These are phyloP conservation scores for Aspergillus cejpii DNA, from an alignment of 2,329 filamentous ascomycete species.

Conservation along the genomic window DNA sequence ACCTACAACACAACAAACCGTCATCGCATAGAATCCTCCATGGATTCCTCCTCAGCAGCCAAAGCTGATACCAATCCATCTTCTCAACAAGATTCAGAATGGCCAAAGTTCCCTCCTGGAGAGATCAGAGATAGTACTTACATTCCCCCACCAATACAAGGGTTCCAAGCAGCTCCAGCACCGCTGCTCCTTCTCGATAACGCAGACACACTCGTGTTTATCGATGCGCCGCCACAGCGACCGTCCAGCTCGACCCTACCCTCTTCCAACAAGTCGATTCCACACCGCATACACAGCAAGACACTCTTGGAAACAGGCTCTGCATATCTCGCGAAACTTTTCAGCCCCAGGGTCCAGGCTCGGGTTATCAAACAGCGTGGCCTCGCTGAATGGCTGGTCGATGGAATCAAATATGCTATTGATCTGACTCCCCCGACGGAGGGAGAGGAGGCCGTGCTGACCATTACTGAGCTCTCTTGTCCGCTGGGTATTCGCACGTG, in stretches of 20 bases:
- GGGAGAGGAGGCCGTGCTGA: slow-evolving; percentile 57
- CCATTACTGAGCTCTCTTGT: slow-evolving; percentile 54
- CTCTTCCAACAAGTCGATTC: slow-evolving; percentile 16
- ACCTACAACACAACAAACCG: too few relatives aligned
- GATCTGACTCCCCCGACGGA: slow-evolving; percentile 58
- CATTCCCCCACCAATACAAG: background rate
- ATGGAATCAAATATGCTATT: slow-evolving; percentile 52
- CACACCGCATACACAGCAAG: slow-evolving; percentile 31
- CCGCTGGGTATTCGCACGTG: slow-evolving; percentile 52
- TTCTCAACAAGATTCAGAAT: background rate
- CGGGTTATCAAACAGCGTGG: slow-evolving; percentile 28
- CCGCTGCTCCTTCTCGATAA: slow-evolving; percentile 11
- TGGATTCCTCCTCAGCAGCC: background rate
- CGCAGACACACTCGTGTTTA: slow-evolving; percentile 36
- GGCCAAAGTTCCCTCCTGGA: background rate
- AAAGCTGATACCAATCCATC: background rate
- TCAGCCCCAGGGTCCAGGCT: slow-evolving; percentile 24
- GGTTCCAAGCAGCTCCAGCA: background rate
- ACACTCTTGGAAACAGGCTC: slow-evolving; percentile 28
- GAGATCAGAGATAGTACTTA: background rate
- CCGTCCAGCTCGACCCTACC: slow-evolving; percentile 10
- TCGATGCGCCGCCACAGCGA: slow-evolving; percentile 27
- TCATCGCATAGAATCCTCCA: too few relatives aligned
- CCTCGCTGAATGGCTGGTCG: slow-evolving; percentile 21
- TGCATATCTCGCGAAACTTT: slow-evolving; percentile 25